Evolutionary conservation across 495 filamentous ascomycete genomes (phyloP).

Genomic region (Alectoria sarmentosa): DNA sequence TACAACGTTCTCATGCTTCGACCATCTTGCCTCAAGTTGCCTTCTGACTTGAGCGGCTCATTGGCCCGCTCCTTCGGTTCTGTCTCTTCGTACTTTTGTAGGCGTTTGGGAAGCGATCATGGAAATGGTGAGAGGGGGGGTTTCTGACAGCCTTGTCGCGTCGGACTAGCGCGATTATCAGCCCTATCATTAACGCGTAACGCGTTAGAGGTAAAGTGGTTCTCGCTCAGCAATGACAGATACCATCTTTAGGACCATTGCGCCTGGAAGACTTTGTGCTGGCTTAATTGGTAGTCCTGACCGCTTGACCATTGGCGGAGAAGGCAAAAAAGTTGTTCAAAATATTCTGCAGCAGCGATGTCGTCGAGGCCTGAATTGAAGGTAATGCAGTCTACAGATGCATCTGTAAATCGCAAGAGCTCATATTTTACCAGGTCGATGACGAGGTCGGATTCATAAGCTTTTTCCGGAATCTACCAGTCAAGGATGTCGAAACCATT

Average conservation of each 20-base stretch:
- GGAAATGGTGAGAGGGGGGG: too few species aligned
- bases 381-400: conserved; percentile 39
- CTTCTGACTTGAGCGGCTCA: too few species aligned
- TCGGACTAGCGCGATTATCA: background rate
- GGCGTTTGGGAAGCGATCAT: too few species aligned
- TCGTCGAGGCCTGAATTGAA: conserved; percentile 87
- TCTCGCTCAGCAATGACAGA: background rate
- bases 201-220: too few species aligned
- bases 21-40: background rate
- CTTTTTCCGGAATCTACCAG: conserved; percentile 77
- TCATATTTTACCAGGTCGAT: conserved; percentile 56
- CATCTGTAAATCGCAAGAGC: conserved; percentile 1
- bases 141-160: background rate
- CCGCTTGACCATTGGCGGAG: background rate
- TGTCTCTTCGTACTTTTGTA: too few species aligned
- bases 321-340: background rate
- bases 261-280: background rate
- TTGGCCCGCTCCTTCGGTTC: too few species aligned
- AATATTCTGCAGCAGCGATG: conserved; percentile 43
- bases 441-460: conserved; percentile 94
- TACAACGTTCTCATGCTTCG: background rate
- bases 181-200: conserved; percentile 6
- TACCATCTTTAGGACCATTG: background rate
- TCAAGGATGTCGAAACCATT: conserved; percentile 61
- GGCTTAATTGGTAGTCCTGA: background rate